phyloP scores from a whole-genome alignment of 2,329 filamentous ascomycete genomes.

The Colletotrichum lupini region DNA sequence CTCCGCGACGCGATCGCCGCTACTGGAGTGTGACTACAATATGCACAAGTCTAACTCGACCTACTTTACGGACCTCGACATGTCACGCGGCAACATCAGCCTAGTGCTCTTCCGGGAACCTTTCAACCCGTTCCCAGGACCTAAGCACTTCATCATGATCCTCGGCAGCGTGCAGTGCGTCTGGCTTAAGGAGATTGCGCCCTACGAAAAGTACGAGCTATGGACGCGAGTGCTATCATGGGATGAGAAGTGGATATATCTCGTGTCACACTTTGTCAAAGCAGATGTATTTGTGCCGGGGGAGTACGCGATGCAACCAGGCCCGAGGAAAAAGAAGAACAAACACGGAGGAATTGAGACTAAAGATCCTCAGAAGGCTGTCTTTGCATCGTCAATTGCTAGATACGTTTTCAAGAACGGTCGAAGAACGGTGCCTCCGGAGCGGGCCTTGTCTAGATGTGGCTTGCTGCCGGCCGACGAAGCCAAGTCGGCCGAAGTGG shows the following conservation, averaged over 20 bases:
- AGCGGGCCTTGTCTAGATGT: conserved; percentile 76
- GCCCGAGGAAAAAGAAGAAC: conserved; percentile 14
- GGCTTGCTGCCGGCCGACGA: conserved; percentile 73
- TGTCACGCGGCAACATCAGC: conserved; percentile 83
- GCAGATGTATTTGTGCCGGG: conserved; percentile 66
- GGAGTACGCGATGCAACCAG: conserved; percentile 53
- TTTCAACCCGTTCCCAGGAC: conserved; percentile 53
- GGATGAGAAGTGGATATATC: conserved; percentile 86
- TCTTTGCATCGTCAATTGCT: conserved; percentile 77
- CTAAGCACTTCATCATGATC: conserved; percentile 67
- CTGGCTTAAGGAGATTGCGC: conserved; percentile 29
- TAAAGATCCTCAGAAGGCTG: conserved; percentile 65
- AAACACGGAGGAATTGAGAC: not conserved
- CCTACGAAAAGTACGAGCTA: conserved; percentile 29
- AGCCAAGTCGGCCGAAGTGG: not conserved
- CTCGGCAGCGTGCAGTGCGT: conserved; percentile 12
- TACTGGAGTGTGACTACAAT: conserved; percentile 88
- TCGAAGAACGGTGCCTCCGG: conserved; percentile 84
- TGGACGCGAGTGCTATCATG: conserved; percentile 53
- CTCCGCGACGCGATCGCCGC: conserved; percentile 71
- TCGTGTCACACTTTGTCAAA: conserved; percentile 78
- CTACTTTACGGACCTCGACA: conserved; percentile 90
- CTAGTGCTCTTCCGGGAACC: conserved; percentile 69
- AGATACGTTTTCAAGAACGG: conserved; percentile 88
- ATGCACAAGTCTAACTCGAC: conserved; percentile 85